Base-by-base conservation (phyloP, 1,284 basidiomycete genomes). In the Trichosporon sp. region DNA sequence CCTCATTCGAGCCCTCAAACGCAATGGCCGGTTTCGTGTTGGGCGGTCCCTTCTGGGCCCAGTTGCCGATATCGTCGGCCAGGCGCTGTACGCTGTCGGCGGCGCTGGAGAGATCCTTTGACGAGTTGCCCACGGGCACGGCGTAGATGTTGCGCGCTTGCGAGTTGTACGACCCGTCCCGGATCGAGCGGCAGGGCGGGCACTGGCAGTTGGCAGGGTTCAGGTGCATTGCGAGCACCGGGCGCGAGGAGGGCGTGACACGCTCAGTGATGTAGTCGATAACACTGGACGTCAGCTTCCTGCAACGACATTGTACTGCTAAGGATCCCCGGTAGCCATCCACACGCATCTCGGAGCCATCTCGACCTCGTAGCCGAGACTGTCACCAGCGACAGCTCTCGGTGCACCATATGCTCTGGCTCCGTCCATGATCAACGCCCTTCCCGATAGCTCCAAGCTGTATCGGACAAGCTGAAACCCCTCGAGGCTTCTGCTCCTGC, bases 211-310 rank as follows among this genome's bases (percentile, higher is more conserved):
- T 61, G 12, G 31, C 32, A 4, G 59, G 16, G 14, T 14, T 61
- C 16, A 61, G 59, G 59, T 61, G 59, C 59, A 61, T 61, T 7
- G 59, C 11, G 11, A 61, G 59, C 32, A 61, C 59, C 7, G 59
- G 59, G 59, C 59, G 59, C 12, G 59, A 61, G 14, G 31, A 14
- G 3, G 59, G 59, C 12, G 59, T 35, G 10, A 35, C 32, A 6
- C 32, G 31, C 32, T 19, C 6, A 10, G 21, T 35, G 1, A 21
- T 26, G 59, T 61, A 61, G 59, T 61, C 59, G 31, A 61, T 61
- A 7, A 37, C 59, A 1, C 59, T 61, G 35, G 35, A 35, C 35
- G 35, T 35, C 35, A 35, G 35, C 35, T 35, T 35, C 35, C 35
- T 35, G 35, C 35, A 35, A 35, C 35, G 35, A 35, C 35, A 35